These are phyloP conservation scores for Pelargonium exstipulatum DNA, from an alignment of 441 rosid species.

Conservation along the genomic window DNA sequence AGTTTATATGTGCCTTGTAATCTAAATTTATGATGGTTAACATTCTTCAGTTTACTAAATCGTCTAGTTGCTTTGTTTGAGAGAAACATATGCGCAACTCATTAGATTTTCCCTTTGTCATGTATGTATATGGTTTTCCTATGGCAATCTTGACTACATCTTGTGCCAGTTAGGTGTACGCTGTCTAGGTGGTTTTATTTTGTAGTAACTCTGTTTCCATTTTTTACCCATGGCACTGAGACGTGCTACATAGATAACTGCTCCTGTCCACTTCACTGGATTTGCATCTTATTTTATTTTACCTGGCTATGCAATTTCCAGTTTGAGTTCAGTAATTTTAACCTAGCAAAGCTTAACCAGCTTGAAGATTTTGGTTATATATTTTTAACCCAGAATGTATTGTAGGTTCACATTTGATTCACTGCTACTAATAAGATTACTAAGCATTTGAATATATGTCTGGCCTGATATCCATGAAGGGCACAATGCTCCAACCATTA, in stretches of 20 bases:
- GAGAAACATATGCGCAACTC: constrained; percentile 8
- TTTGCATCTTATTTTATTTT: not conserved
- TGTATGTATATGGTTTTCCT: not conserved
- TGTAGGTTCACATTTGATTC: constrained; percentile 1
- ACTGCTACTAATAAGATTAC: constrained; percentile 3
- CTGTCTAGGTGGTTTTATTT: not conserved
- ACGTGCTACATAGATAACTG: not conserved
- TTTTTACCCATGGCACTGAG: not conserved
- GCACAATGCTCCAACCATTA: not conserved
- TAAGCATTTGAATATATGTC: not conserved
- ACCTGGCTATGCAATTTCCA: not conserved
- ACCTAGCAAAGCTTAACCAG: not conserved
- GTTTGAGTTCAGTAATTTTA: not conserved
- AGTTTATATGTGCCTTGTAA: not conserved
- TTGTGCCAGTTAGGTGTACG: not conserved
- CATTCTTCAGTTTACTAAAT: not conserved
- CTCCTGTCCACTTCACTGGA: not conserved
- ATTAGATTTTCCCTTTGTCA: not conserved
- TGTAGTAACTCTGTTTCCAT: constrained; percentile 7
- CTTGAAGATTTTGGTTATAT: not conserved
- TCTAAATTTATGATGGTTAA: not conserved
- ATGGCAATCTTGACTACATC: not conserved
- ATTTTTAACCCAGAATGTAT: not conserved
- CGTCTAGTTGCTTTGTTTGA: not conserved
- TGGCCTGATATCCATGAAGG: not conserved